Evolutionary conservation across 1,139 yeast species (phyloP).

Genomic region (Hansenula anomala): DNA sequence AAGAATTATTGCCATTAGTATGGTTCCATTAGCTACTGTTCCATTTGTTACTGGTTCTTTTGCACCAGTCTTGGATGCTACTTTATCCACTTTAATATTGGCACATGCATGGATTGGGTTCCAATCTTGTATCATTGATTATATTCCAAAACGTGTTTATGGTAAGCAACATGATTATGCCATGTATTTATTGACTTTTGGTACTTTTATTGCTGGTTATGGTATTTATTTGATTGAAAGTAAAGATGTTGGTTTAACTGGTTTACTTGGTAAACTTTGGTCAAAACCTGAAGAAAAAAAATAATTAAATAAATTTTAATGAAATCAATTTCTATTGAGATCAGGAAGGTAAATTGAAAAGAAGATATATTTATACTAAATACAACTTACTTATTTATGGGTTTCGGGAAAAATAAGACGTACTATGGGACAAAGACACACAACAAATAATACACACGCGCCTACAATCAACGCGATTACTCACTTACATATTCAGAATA

Average conservation of each 20-base stretch:
- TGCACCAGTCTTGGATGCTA: slow-evolving; percentile 50
- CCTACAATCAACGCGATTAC: too few species aligned
- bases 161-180: slow-evolving; percentile 64
- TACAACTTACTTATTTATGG: too few species aligned
- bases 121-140: slow-evolving; percentile 75
- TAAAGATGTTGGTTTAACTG: slow-evolving; percentile 58
- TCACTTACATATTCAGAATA: too few species aligned
- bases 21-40: slow-evolving; percentile 59
- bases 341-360: too few species aligned
- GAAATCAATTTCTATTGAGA: not conserved
- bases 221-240: slow-evolving; percentile 70
- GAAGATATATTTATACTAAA: too few species aligned
- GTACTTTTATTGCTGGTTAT: slow-evolving; percentile 56
- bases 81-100: slow-evolving; percentile 49
- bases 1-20: slow-evolving; percentile 49
- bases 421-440: too few species aligned
- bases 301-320: not conserved
- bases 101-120: slow-evolving; percentile 69
- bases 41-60: slow-evolving; percentile 57
- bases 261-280: slow-evolving; percentile 39
- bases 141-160: slow-evolving; percentile 69
- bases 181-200: slow-evolving; percentile 55
- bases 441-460: too few species aligned
- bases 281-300: slow-evolving; percentile 21
- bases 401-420: too few species aligned